Base-by-base conservation (phyloP, 2,329 filamentous ascomycete species). In the Chaetoscypha palmicola region DNA sequence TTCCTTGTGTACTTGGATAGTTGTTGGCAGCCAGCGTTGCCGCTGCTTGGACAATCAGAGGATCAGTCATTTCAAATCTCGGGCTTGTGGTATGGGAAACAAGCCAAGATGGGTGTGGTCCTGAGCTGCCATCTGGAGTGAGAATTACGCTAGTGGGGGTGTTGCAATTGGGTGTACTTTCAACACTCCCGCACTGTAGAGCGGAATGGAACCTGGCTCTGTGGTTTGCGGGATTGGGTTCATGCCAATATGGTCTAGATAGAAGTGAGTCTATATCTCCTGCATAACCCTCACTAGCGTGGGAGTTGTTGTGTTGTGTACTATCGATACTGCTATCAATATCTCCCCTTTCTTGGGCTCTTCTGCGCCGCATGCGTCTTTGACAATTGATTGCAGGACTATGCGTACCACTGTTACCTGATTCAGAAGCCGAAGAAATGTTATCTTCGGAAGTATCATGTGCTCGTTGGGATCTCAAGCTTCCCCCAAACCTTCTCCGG, bases 291-390 rank as follows among this genome's bases (percentile, higher is more conserved):
- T 22, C 41, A 17, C 32, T 43, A 16, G 24, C 28, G 2, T 26
- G 35, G 19, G 41, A 35, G n/a, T 14, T 24, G 10, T 43, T 43
- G 41, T 38, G 52, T 8, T 43, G 46, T 14, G 28, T 46, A 26
- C 48, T 50, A 16, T 57, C 48, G 12, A 34, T 23, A 12, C 51
- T 53, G 21, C 54, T 60, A 36, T 58, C 43, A 8, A 62, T 61
- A 4, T 60, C 54, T 8, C 55, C 55, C 14, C 58, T 46, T 33
- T 57, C 54, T 32, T 52, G 57, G 16, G 57, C 58, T 45, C 47
- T 49, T 14, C 48, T 48, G 20, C 58, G 49, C 23, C 58, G 48
- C 10, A 38, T 23, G 40, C 44, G 57, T 12, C 38, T 56, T 37
- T 58, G 52, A n/a, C 23, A 49, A 19, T 47, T 55, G 12, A 51